Percentiles rank a stretch among this genome's conserved stretches.
Evolutionary conservation across 768 basidiomycete species (phyloP).

Genomic region (Candolleomyces efflorescens): DNA sequence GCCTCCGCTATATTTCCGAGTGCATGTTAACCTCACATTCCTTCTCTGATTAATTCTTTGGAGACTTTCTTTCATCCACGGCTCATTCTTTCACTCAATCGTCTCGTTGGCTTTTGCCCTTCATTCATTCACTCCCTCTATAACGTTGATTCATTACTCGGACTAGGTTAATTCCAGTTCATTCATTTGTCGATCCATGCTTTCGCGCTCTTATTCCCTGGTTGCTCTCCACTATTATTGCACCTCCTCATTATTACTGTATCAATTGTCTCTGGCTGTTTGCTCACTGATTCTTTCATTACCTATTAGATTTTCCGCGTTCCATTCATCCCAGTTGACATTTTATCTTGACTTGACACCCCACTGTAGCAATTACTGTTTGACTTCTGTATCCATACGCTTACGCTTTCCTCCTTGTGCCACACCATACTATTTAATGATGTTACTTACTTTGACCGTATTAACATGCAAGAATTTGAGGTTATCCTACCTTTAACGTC

Average conservation of each 20-base stretch:
- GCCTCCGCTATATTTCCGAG: neutral
- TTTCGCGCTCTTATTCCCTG: neutral
- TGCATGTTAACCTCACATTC: neutral
- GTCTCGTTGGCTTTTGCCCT: neutral
- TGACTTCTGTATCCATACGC: neutral
- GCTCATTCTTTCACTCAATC: neutral
- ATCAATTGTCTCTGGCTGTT: neutral
- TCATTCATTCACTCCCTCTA: neutral
- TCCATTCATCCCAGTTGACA: slow-evolving; percentile 2
- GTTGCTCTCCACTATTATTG: neutral
- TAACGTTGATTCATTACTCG: neutral
- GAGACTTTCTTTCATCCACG: neutral
- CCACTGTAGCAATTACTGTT: slow-evolving; percentile 2
- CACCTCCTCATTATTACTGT: neutral
- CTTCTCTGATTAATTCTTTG: neutral
- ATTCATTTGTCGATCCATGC: neutral
- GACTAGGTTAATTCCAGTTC: neutral
- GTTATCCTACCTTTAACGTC: too few species aligned
- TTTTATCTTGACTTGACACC: neutral
- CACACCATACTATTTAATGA: slow-evolving; percentile 1
- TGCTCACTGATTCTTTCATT: neutral
- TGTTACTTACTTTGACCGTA: neutral
- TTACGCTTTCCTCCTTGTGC: neutral
- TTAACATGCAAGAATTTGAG: too few species aligned
- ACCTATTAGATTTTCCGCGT: neutral